These are phyloP conservation scores for Tanacetum coccineum DNA, from an alignment of 129 eudicot genomes.

Conservation along the genomic window DNA sequence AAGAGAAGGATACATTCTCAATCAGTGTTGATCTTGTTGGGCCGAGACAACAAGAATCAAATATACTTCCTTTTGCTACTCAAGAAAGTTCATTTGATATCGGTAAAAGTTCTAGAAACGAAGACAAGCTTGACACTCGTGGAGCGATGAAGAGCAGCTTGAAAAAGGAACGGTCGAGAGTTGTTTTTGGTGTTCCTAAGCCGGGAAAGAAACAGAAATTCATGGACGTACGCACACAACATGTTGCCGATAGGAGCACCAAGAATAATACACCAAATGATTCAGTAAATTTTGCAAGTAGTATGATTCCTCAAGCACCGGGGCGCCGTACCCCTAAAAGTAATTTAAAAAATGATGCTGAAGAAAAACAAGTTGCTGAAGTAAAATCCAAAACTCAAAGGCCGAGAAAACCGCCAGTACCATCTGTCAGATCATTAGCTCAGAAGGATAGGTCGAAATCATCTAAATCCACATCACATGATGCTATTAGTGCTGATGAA, in stretches of 20 bases:
- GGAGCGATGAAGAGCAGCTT: slow-evolving; percentile 50
- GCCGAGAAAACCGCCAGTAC: slow-evolving; percentile 47
- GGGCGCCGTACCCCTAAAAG: slow-evolving; percentile 41
- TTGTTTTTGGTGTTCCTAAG: slow-evolving; percentile 85
- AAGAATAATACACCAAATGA: slow-evolving; percentile 40
- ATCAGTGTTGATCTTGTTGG: slow-evolving; percentile 30
- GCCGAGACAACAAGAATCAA: slow-evolving; percentile 46
- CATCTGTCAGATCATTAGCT: slow-evolving; percentile 44
- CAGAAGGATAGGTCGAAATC: slow-evolving; percentile 36
- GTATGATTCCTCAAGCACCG: slow-evolving; percentile 11
- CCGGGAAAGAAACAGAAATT: slow-evolving; percentile 95
- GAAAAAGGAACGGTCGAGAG: slow-evolving; percentile 76
- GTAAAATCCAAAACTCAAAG: slow-evolving; percentile 40
- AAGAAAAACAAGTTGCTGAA: slow-evolving; percentile 62
- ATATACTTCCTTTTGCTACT: slow-evolving; percentile 39
- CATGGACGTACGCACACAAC: slow-evolving; percentile 90
- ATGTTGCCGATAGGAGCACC: slow-evolving; percentile 44
- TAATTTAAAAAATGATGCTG: slow-evolving; percentile 35
- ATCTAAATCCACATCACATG: slow-evolving; percentile 30
- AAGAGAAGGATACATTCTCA: slow-evolving; percentile 38
- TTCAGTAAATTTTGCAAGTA: slow-evolving; percentile 38
- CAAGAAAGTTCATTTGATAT: slow-evolving; percentile 44
- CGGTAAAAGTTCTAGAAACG: slow-evolving; percentile 50
- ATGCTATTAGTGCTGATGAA: slow-evolving; percentile 36
- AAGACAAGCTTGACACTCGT: slow-evolving; percentile 35